These are phyloP conservation scores for Globisporangium iwayamae DNA, from an alignment of 352 stramenopile genomes.

Conservation along the genomic window DNA sequence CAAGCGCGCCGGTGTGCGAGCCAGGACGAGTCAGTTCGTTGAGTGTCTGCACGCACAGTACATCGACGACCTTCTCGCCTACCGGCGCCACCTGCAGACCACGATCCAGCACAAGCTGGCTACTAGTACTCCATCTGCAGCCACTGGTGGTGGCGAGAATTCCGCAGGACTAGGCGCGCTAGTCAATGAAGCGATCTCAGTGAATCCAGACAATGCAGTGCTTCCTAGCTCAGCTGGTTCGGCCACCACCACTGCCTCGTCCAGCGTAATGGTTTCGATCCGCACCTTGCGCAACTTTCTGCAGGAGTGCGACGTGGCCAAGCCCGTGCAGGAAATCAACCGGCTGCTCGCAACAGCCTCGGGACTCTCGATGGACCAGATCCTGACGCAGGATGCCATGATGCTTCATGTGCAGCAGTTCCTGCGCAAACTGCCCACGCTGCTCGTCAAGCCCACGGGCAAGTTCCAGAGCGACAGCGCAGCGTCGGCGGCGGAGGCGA, in stretches of 20 bases:
- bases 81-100: constrained; percentile 37
- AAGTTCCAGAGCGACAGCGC: constrained; percentile 18
- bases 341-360: constrained; percentile 28
- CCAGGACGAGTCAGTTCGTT: constrained; percentile 18
- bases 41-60: constrained; percentile 54
- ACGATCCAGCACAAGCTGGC: constrained; percentile 26
- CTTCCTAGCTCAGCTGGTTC: neutral
- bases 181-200: neutral
- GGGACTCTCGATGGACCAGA: constrained; percentile 39
- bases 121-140: neutral
- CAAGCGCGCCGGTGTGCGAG: neutral
- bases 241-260: neutral
- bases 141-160: neutral
- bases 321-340: constrained; percentile 54
- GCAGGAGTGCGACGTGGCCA: constrained; percentile 41
- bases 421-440: constrained; percentile 33
- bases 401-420: constrained; percentile 44
- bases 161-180: neutral
- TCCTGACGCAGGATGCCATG: constrained; percentile 59
- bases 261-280: constrained; percentile 43
- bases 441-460: constrained; percentile 46
- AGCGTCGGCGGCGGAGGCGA: neutral
- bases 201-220: neutral
- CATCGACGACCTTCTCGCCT: constrained; percentile 58
- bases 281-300: constrained; percentile 36